Evolutionary conservation across 2,329 filamentous ascomycete genomes (phyloP).

Genomic region (Neofusicoccum cordaticola): DNA sequence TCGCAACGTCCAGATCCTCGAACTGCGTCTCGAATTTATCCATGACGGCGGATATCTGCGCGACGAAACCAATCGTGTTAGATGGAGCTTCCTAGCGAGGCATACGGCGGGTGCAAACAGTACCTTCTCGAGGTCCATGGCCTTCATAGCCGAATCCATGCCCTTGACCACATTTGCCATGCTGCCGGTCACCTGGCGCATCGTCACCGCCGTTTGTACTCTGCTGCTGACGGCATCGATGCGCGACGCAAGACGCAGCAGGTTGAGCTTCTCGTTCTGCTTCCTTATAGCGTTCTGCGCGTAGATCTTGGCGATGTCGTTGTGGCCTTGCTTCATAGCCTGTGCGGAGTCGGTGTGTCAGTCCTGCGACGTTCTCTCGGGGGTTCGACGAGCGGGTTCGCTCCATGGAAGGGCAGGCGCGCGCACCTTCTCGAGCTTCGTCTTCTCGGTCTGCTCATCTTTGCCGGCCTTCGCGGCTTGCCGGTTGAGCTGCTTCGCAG

Average conservation of each 20-base stretch:
- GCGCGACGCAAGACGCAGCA: constrained; percentile 55
- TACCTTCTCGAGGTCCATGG: constrained; percentile 63
- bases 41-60: constrained; percentile 63
- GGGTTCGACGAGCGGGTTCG: not conserved
- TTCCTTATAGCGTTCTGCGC: constrained; percentile 63
- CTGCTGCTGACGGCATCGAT: constrained; percentile 60
- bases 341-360: constrained; percentile 24
- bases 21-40: constrained; percentile 62
- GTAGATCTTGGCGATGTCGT: constrained; percentile 62
- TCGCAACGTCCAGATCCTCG: constrained; percentile 51
- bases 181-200: constrained; percentile 59
- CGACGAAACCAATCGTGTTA: not conserved
- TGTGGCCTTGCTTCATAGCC: constrained; percentile 59
- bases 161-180: constrained; percentile 63
- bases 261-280: constrained; percentile 60
- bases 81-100: not conserved
- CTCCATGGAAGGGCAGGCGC: not conserved
- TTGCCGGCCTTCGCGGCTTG: constrained; percentile 61
- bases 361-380: not conserved
- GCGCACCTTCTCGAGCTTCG: constrained; percentile 59
- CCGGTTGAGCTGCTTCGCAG: constrained; percentile 61
- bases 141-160: constrained; percentile 62
- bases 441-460: constrained; percentile 59
- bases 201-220: constrained; percentile 63
- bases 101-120: constrained; percentile 9